A percentile compares a stretch with the other conserved stretches of the same genome.
Evolutionary conservation across 352 stramenopile genomes (phyloP).

Genomic region (Blastocystis hominis): DNA sequence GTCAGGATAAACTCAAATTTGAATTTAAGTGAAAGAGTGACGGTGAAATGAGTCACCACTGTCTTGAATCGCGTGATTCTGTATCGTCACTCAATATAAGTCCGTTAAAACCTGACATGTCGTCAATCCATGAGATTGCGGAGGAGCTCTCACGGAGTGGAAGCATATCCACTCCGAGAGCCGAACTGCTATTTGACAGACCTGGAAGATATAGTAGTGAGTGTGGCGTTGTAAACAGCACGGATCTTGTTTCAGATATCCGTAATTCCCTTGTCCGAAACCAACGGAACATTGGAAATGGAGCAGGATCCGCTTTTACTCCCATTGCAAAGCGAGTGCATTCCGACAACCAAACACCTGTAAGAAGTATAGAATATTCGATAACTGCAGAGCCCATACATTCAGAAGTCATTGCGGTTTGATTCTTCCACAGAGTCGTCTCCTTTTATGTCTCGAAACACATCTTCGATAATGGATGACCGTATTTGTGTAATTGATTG

Average conservation of each 20-base stretch:
- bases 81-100: background rate
- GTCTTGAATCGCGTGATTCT: background rate
- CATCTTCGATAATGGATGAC: background rate
- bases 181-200: background rate
- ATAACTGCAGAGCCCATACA: background rate
- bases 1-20: background rate
- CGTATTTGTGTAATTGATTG: background rate
- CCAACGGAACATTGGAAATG: background rate
- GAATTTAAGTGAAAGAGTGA: background rate
- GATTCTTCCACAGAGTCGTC: constrained; percentile 16
- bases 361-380: background rate
- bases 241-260: background rate
- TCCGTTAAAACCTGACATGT: background rate
- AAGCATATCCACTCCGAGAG: too few species aligned
- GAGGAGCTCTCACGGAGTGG: background rate
- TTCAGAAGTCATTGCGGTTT: constrained; percentile 29
- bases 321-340: constrained; percentile 20
- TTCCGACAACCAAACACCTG: background rate
- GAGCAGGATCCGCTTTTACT: background rate
- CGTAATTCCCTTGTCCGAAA: background rate
- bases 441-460: constrained; percentile 23
- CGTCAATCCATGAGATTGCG: background rate
- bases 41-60: background rate
- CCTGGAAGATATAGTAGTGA: background rate
- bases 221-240: background rate